Evolutionary conservation across 805 yeast genomes (phyloP).

Genomic region (Ogataea parapolymorpha): DNA sequence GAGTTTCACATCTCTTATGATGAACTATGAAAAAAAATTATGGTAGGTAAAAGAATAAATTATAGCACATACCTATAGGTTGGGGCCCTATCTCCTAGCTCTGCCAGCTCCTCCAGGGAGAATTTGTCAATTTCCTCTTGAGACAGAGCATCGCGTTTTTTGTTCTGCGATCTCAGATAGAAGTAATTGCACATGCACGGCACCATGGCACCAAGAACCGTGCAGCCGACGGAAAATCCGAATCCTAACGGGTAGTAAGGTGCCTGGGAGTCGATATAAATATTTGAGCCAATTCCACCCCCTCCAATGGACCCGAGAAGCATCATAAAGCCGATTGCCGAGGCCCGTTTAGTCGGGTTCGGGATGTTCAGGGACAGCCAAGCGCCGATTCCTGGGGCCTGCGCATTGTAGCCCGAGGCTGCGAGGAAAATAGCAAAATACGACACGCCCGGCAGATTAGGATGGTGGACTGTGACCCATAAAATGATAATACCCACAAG

Average conservation of each 20-base stretch:
- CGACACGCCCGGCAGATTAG: conserved; percentile 37
- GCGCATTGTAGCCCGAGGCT: conserved; percentile 36
- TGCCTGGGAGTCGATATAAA: conserved; percentile 15
- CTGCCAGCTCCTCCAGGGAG: conserved; percentile 30
- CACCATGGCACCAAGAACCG: conserved; percentile 19
- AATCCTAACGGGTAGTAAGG: conserved; percentile 20
- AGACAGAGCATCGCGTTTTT: conserved; percentile 7
- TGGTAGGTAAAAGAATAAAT: background rate
- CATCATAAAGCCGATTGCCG: conserved; percentile 44
- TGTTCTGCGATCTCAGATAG: conserved; percentile 12
- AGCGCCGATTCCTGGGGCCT: conserved; percentile 22
- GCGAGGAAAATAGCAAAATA: conserved; percentile 41
- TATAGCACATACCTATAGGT: conserved; percentile 31
- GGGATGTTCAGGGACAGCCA: conserved; percentile 20
- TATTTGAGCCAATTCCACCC: conserved; percentile 21
- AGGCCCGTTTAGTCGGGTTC: conserved; percentile 37
- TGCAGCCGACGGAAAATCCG: conserved; percentile 19
- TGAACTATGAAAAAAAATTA: conserved; percentile 6
- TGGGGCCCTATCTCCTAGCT: conserved; percentile 43
- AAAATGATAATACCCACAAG: conserved; percentile 38
- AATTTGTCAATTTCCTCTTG: conserved; percentile 23
- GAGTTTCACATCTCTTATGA: conserved; percentile 23
- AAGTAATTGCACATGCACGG: conserved; percentile 17
- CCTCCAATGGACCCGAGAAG: conserved; percentile 34
- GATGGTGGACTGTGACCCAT: conserved; percentile 41